Evolutionary conservation across 2,329 filamentous ascomycete species (phyloP), one percentile per base, ranked within the genome.

Genomic region (Aspergillus fructus): DNA sequence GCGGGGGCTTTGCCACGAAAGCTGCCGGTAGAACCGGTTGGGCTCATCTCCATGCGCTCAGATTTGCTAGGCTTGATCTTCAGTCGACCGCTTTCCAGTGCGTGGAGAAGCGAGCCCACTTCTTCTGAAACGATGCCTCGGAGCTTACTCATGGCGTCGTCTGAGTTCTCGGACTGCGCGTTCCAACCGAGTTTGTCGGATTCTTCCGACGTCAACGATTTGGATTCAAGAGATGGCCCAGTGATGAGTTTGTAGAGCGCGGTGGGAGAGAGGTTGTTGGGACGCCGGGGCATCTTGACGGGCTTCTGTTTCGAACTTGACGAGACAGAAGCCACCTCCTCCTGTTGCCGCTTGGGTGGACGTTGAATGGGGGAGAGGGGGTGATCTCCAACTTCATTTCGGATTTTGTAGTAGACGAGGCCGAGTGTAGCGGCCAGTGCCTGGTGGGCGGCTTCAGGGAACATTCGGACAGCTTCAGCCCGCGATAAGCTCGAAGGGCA

Each of bases 371-470:
- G 68, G 12, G 64, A 52, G 49, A 66, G 60, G 4, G 68, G 68
- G 4, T 68, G 69, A 52, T 75, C 72, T 4, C 74, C 72, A 7
- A 73, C 69, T 59, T 75, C 71, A 40, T 76, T 76, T 15, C 71
- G 71, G 48, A 76, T 76, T 61, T 76, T 75, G 60, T 71, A 73
- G 53, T 76, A 76, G 1, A 75, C 69, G n/a, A 76, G 59, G 41
- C 74, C 74, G 21, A 76, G 49, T 1, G 71, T 75, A 11, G 73
- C 74, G 21, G 74, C 74, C 6, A 76, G 63, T 11, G 73, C 73
- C 54, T 76, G 74, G 55, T 75, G 74, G 30, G 72, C 74, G 15
- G 73, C 70, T 56, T 76, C 74, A 1, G 74, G 74, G 58, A 66
- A 74, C 30, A 66, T 63, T 24, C 68, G 64, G 27, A 71, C 67